phyloP scores from a whole-genome alignment of 116 monocot species.

The Phalaenopsis hybrid region DNA sequence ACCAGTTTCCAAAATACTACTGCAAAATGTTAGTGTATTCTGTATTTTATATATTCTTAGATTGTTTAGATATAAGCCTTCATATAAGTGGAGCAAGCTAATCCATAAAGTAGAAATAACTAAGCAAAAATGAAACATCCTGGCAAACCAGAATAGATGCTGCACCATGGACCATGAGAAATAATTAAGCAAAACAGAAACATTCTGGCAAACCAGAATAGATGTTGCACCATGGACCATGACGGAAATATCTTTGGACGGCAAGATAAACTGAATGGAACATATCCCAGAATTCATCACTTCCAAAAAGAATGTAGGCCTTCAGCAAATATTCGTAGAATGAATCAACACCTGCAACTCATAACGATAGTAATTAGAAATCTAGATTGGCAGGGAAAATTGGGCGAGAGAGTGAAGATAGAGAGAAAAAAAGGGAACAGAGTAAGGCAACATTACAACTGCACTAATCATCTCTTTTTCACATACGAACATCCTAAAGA shows the following conservation, averaged over 20 bases:
- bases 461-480: neutral
- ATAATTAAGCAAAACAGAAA: slow-evolving; percentile 18
- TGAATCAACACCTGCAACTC: slow-evolving; percentile 81
- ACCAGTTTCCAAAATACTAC: neutral
- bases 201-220: slow-evolving; percentile 1
- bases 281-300: slow-evolving; percentile 83
- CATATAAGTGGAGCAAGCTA: neutral
- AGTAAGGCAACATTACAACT: neutral
- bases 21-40: neutral
- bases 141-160: slow-evolving; percentile 9
- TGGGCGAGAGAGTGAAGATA: neutral
- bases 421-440: neutral
- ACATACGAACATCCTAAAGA: neutral
- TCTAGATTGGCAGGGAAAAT: neutral
- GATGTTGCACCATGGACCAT: slow-evolving; percentile 77
- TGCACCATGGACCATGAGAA: slow-evolving; percentile 90
- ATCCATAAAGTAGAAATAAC: neutral
- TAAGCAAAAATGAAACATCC: neutral
- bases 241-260: slow-evolving; percentile 84
- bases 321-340: slow-evolving; percentile 93
- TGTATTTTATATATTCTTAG: neutral
- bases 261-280: slow-evolving; percentile 86
- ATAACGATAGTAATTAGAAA: slow-evolving; percentile 7
- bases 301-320: slow-evolving; percentile 91
- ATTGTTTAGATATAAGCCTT: neutral